Evolutionary conservation across 2,329 filamentous ascomycete genomes (phyloP), one percentile per base, ranked within the genome.

Genomic region (Colletotrichum chrysophilum): DNA sequence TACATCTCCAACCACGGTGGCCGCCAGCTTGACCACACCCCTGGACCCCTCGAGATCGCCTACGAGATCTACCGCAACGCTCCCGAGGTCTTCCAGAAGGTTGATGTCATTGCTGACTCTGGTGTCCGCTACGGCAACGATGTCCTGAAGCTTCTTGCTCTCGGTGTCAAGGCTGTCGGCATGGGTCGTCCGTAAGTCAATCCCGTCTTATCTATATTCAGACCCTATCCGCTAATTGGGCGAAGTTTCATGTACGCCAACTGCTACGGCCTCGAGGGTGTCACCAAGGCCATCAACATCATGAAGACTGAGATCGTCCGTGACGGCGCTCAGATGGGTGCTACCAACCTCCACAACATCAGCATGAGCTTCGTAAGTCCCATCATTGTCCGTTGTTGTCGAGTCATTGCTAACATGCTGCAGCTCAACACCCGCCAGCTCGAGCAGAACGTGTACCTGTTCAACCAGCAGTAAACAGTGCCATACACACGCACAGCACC

Each of bases 201-300:
- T 26, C 4, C 32, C 7, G 0, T 14, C 12, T 28, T 10, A 7
- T 36, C 16, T 28, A 16, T 9, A 21, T 7, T 5, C 7, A 26
- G 7, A 21, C 7, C 30, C 34, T 70, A 32, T 70, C 26, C 18
- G 14, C n/a, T 13, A n/a, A 26, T 13, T 48, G n/a, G n/a, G 0
- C 2, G 10, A 21, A 72, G 80, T 1, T 84, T 88, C 78, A 88
- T 90, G 86, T 90, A 86, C 79, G 85, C 87, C 65, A 89, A 89
- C 77, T 80, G 86, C 48, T 90, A 88, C 77, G 89, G 89, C 4
- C 80, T 83, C 6, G 84, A 86, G 26, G 89, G 89, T 26, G 88
- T 90, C 4, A 81, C 81, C 70, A 86, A 85, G 81, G 84, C 84
- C 7, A 87, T 89, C 68, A 79, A 86, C 67, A 85, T 90, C 24